phyloP scores from a whole-genome alignment of 2,329 filamentous ascomycete species.

The Alternaria triticina region DNA sequence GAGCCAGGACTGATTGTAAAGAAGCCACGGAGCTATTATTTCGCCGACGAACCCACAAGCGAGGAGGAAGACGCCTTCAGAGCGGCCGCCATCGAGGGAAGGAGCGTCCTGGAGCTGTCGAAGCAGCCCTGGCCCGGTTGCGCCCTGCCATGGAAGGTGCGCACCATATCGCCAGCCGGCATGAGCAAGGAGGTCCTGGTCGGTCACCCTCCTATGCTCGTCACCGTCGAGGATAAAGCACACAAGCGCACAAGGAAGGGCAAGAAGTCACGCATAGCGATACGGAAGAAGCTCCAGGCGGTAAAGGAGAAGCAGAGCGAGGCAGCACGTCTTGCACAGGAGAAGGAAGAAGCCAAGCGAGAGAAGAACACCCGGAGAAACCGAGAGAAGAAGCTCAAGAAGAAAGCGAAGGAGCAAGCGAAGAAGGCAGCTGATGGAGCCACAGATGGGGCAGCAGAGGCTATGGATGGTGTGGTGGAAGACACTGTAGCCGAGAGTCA shows the following conservation, averaged over 20 bases:
- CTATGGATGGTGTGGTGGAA: neutral
- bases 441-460: neutral
- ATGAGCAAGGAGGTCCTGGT: constrained; percentile 39
- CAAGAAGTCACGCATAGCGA: constrained; percentile 45
- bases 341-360: constrained; percentile 43
- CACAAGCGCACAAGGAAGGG: constrained; percentile 41
- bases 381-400: constrained; percentile 48
- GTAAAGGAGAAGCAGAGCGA: constrained; percentile 32
- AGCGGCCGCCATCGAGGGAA: constrained; percentile 37
- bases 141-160: constrained; percentile 46
- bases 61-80: constrained; percentile 29
- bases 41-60: constrained; percentile 36
- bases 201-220: constrained; percentile 32
- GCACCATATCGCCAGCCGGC: constrained; percentile 34
- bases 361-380: constrained; percentile 47
- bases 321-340: constrained; percentile 30
- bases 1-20: constrained; percentile 39
- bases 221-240: constrained; percentile 26
- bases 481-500: neutral
- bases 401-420: constrained; percentile 43
- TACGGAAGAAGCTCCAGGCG: constrained; percentile 41
- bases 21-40: constrained; percentile 44
- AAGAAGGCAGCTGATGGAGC: constrained; percentile 31
- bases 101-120: constrained; percentile 37
- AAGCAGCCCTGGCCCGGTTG: constrained; percentile 43